Evolutionary conservation across 2,329 filamentous ascomycete genomes (phyloP).

Genomic region (Cercospora zeae-maydis): DNA sequence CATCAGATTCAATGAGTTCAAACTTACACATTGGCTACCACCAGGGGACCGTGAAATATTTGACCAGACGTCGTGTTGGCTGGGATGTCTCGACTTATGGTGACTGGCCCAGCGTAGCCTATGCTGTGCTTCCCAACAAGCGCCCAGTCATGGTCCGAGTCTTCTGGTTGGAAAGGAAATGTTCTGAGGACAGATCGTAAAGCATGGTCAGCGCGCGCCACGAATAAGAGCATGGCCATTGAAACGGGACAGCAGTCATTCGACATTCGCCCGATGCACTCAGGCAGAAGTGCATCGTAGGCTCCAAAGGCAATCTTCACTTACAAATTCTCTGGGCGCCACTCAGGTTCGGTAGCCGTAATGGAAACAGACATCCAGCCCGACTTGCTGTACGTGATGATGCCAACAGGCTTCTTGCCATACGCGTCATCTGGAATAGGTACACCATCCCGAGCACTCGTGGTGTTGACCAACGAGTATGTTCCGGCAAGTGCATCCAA

Average conservation of each 20-base stretch:
- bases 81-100: constrained; percentile 7
- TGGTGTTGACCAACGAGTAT: constrained; percentile 14
- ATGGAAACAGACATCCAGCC: constrained; percentile 17
- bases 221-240: neutral
- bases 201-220: no score
- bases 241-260: neutral
- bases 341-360: constrained; percentile 13
- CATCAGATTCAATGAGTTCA: no score
- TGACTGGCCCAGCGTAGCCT: constrained; percentile 9
- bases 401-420: constrained; percentile 12
- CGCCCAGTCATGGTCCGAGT: constrained; percentile 12
- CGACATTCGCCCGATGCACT: no score
- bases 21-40: constrained; percentile 15
- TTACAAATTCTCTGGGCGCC: constrained; percentile 10
- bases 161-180: constrained; percentile 11
- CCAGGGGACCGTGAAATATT: constrained; percentile 16
- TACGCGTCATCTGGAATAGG: constrained; percentile 11
- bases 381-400: constrained; percentile 15
- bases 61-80: constrained; percentile 10
- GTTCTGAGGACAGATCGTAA: neutral
- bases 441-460: constrained; percentile 7
- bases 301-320: neutral
- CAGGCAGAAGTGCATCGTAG: no score
- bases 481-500: constrained; percentile 12
- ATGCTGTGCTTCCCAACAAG: constrained; percentile 16